phyloP scores from a whole-genome alignment of 345 rosid genomes.

The Geranium brycei region DNA sequence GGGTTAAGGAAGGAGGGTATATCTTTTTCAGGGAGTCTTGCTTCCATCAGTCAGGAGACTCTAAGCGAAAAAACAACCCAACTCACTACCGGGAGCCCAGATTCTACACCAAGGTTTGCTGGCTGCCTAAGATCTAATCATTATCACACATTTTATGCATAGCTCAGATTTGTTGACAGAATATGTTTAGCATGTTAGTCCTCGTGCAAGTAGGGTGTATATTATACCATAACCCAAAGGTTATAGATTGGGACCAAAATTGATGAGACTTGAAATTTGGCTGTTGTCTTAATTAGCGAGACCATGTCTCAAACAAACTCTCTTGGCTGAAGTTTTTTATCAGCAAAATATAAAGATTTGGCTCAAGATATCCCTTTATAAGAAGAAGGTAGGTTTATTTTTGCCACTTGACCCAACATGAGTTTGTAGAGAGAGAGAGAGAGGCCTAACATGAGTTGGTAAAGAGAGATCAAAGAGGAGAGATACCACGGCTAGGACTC shows the following conservation, averaged over 20 bases:
- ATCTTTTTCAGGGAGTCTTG: slow-evolving; percentile 96
- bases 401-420: too few relatives aligned
- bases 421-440: too few relatives aligned
- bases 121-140: not conserved
- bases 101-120: slow-evolving; percentile 71
- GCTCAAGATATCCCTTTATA: too few relatives aligned
- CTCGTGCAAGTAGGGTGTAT: not conserved
- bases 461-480: too few relatives aligned
- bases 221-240: not conserved
- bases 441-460: too few relatives aligned
- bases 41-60: slow-evolving; percentile 91
- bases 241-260: not conserved
- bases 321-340: not conserved
- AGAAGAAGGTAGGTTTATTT: too few relatives aligned
- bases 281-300: not conserved
- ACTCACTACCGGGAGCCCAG: slow-evolving; percentile 97
- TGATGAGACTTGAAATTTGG: not conserved
- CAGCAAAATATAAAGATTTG: too few relatives aligned
- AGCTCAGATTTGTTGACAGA: not conserved
- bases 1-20: slow-evolving; percentile 78
- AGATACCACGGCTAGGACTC: too few relatives aligned
- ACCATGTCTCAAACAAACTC: not conserved
- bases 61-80: slow-evolving; percentile 66
- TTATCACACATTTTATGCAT: not conserved
- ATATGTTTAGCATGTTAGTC: not conserved